A percentile compares a stretch with the other conserved stretches of the same genome.
Evolutionary conservation across 106 monocot species (phyloP).

Genomic region (Apostasia ramifera): DNA sequence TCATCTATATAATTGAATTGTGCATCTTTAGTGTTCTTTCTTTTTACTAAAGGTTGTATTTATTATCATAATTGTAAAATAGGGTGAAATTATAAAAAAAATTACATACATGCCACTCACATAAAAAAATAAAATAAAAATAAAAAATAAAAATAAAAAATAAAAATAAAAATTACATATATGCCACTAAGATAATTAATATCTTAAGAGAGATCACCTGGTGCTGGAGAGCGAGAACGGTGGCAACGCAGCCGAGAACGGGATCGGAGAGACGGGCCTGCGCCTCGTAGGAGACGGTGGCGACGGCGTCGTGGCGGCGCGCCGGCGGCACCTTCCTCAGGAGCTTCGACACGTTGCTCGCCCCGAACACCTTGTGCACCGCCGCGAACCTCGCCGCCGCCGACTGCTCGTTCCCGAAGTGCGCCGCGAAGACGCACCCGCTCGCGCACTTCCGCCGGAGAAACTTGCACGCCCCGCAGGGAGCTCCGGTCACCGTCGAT

Average conservation of each 20-base stretch:
- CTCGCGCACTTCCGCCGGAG: conserved; percentile 58
- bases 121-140: not conserved
- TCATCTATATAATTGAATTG: too few species aligned
- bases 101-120: too few species aligned
- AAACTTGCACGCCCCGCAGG: conserved; percentile 96
- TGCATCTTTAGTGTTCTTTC: too few species aligned
- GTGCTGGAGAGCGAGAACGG: conserved; percentile 66
- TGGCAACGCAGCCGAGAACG: conserved; percentile 78
- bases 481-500: not conserved
- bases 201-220: conserved; percentile 32
- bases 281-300: conserved; percentile 84
- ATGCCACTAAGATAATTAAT: not conserved
- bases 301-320: conserved; percentile 42
- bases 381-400: conserved; percentile 54
- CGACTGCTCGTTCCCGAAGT: conserved; percentile 51
- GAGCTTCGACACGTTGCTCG: conserved; percentile 85
- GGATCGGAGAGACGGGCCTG: conserved; percentile 83
- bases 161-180: not conserved
- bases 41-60: too few species aligned
- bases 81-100: too few species aligned
- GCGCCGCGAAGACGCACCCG: conserved; percentile 81
- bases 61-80: too few species aligned
- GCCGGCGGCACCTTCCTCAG: conserved; percentile 37
- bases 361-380: conserved; percentile 86
- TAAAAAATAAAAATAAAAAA: not conserved